phyloP scores from a whole-genome alignment of 2,329 filamentous ascomycete genomes.

The Fusarium sp. region DNA sequence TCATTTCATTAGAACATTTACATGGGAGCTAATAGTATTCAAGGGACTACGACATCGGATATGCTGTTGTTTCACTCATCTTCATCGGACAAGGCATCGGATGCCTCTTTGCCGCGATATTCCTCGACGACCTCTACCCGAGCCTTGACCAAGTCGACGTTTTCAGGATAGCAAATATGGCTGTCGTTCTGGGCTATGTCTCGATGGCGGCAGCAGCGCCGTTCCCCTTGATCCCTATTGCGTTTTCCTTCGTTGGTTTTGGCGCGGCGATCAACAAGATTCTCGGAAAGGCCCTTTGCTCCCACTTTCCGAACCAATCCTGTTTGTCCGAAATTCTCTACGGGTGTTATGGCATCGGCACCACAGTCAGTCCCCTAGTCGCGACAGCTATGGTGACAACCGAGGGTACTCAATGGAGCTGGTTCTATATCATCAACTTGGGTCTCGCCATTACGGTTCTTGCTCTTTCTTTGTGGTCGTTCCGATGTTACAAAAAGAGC shows the following conservation, averaged over 20 bases:
- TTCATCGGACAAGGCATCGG: background rate
- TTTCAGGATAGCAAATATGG: background rate
- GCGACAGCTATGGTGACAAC: background rate
- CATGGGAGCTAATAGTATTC: background rate
- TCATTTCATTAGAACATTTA: no score
- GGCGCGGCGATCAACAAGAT: background rate
- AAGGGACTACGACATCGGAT: background rate
- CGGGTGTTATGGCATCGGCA: background rate
- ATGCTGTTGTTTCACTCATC: background rate
- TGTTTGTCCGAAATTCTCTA: background rate
- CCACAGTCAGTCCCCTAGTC: background rate
- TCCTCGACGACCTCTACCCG: background rate
- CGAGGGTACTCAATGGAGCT: no score
- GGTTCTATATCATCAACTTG: background rate
- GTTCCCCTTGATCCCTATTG: background rate
- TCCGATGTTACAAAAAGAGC: background rate
- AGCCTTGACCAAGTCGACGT: background rate
- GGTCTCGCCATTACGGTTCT: background rate
- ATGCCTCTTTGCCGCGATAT: background rate
- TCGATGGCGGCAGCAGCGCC: background rate
- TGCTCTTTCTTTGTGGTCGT: background rate
- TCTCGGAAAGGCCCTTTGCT: background rate
- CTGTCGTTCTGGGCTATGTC: background rate
- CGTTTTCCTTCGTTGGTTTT: background rate
- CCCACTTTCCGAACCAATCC: background rate